These are phyloP conservation scores for Cladosporium velox DNA, from an alignment of 2,329 filamentous ascomycete species.

Conservation along the genomic window DNA sequence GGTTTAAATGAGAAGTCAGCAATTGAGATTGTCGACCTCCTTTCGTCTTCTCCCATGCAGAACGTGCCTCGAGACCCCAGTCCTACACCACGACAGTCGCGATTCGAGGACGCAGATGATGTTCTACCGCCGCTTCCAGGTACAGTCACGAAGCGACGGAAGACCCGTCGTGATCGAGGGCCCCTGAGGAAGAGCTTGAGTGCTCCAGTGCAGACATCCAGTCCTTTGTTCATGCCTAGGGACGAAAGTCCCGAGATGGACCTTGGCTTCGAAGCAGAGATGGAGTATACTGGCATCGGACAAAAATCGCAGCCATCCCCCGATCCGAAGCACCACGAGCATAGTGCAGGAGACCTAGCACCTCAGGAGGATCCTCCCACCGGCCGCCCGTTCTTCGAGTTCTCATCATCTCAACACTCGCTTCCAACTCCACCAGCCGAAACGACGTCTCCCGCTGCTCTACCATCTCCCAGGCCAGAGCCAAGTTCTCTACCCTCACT, in stretches of 20 bases:
- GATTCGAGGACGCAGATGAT: constrained; percentile 1
- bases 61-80: constrained; percentile 8
- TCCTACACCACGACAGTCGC: constrained; percentile 1
- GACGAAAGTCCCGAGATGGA: constrained; percentile 9
- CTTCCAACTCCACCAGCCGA: constrained; percentile 7
- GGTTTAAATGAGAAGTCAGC: not conserved
- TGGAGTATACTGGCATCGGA: constrained; percentile 13
- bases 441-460: not conserved
- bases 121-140: constrained; percentile 30
- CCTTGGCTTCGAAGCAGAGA: constrained; percentile 19
- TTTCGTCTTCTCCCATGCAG: constrained; percentile 34
- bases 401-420: constrained; percentile 3
- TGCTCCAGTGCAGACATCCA: constrained; percentile 28
- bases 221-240: constrained; percentile 12
- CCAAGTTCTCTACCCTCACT: too few species aligned
- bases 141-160: constrained; percentile 37
- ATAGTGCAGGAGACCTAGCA: not conserved
- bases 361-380: not conserved
- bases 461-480: not conserved
- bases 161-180: constrained; percentile 24
- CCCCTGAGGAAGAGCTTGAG: constrained; percentile 35
- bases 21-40: constrained; percentile 32
- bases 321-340: constrained; percentile 22
- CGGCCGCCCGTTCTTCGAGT: not conserved
- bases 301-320: constrained; percentile 7